These are phyloP conservation scores for Hordeum pubiflorum DNA, from an alignment of 202 grass and related monocot species.

Conservation along the genomic window DNA sequence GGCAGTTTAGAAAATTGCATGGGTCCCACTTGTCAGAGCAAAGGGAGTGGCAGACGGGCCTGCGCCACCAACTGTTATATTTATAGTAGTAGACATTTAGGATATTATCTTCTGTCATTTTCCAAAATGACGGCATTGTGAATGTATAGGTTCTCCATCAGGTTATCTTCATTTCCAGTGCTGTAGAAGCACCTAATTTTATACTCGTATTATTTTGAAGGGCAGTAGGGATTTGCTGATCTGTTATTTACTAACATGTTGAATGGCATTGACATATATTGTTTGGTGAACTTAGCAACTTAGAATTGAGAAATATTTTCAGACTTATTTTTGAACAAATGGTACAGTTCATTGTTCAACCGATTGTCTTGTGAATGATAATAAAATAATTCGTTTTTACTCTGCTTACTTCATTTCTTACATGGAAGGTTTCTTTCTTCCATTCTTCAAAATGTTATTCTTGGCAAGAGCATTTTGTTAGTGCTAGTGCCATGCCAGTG, in stretches of 20 bases:
- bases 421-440: neutral
- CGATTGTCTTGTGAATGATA: neutral
- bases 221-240: neutral
- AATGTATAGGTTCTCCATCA: neutral
- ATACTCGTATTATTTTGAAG: neutral
- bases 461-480: conserved; percentile 20
- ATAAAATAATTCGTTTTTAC: conserved; percentile 13
- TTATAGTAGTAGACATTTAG: neutral
- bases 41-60: neutral
- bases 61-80: neutral
- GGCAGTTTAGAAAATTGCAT: neutral
- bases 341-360: neutral
- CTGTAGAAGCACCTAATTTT: conserved; percentile 12
- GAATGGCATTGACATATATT: neutral
- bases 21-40: neutral
- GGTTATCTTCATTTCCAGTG: neutral
- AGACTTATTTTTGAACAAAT: neutral
- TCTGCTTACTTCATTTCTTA: neutral
- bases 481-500: conserved; percentile 6
- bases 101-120: neutral
- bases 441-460: neutral
- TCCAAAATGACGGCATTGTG: conserved; percentile 1
- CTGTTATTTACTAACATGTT: neutral
- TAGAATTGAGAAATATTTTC: neutral
- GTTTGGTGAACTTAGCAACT: neutral